phyloP scores from a whole-genome alignment of 1,284 basidiomycete genomes.

The Pyrrhoderma noxium region DNA sequence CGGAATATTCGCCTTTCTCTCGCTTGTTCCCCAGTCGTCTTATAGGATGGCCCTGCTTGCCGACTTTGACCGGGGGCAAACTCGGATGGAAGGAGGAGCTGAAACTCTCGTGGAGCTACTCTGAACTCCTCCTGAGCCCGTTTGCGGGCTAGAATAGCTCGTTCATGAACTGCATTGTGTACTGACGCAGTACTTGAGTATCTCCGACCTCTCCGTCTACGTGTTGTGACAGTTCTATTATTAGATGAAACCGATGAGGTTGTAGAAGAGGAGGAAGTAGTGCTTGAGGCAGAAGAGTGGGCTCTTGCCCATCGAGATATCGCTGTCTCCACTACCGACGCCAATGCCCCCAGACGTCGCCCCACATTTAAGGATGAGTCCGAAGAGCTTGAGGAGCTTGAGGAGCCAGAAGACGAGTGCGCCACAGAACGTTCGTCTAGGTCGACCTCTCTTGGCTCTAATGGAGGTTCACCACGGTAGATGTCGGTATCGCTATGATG shows the following conservation, averaged over 20 bases:
- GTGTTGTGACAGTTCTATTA: constrained; percentile 35
- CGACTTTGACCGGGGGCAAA: constrained; percentile 21
- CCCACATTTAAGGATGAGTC: constrained; percentile 27
- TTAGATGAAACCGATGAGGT: constrained; percentile 32
- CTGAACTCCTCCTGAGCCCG: constrained; percentile 55
- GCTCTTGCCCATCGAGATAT: constrained; percentile 40
- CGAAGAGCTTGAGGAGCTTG: constrained; percentile 30
- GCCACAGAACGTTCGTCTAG: constrained; percentile 20
- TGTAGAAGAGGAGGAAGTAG: constrained; percentile 38
- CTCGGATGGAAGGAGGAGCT: constrained; percentile 48
- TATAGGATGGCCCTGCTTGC: neutral
- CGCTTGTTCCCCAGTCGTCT: constrained; percentile 8
- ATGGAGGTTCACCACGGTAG: constrained; percentile 48
- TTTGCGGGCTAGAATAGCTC: constrained; percentile 48
- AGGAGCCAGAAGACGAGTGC: constrained; percentile 11
- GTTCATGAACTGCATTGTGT: constrained; percentile 46
- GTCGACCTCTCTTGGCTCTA: constrained; percentile 25
- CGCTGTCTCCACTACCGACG: constrained; percentile 38
- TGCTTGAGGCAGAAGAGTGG: constrained; percentile 39
- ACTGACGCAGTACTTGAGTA: constrained; percentile 39
- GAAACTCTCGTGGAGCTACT: constrained; percentile 57
- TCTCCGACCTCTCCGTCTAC: constrained; percentile 34
- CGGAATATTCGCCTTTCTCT: constrained; percentile 34
- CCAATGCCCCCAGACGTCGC: constrained; percentile 34
- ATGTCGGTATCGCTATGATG: constrained; percentile 36